Percentiles rank a stretch among this genome's conserved stretches.
Evolutionary conservation across 2,329 filamentous ascomycete species (phyloP).

Genomic region (Colletotrichum filicis): DNA sequence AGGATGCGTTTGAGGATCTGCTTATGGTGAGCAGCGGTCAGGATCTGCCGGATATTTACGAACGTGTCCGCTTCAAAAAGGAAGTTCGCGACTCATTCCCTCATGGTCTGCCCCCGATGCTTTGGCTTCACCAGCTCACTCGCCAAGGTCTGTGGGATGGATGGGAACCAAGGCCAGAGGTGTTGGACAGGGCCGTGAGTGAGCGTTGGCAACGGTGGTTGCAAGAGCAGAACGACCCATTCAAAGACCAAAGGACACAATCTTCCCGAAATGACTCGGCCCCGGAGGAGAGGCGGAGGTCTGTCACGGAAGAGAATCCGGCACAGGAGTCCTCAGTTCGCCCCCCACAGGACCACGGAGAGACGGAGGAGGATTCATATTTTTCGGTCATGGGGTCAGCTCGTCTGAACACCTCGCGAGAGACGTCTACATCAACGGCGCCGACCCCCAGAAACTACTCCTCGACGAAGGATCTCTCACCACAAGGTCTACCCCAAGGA

Average conservation of each 20-base stretch:
- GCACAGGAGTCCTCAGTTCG: neutral
- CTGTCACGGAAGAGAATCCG: neutral
- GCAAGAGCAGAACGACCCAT: slow-evolving; percentile 29
- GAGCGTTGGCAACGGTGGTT: slow-evolving; percentile 36
- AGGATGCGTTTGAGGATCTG: slow-evolving; percentile 69
- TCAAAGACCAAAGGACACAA: slow-evolving; percentile 4
- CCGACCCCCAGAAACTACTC: neutral
- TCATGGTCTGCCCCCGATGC: slow-evolving; percentile 51
- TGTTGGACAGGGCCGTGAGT: slow-evolving; percentile 28
- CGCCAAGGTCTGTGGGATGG: slow-evolving; percentile 36
- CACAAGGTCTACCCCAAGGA: slow-evolving; percentile 21
- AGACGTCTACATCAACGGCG: slow-evolving; percentile 1
- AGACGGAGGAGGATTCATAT: slow-evolving; percentile 31
- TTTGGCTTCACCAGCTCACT: slow-evolving; percentile 49
- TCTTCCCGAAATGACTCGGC: neutral
- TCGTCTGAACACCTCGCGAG: slow-evolving; percentile 14
- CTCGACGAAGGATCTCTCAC: slow-evolving; percentile 16
- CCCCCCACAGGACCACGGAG: slow-evolving; percentile 1
- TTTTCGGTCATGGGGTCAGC: slow-evolving; percentile 28
- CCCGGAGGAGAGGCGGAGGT: neutral
- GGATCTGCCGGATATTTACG: slow-evolving; percentile 52
- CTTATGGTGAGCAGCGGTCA: slow-evolving; percentile 57
- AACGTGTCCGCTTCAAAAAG: slow-evolving; percentile 47
- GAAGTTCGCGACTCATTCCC: slow-evolving; percentile 52
- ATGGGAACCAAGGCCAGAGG: slow-evolving; percentile 32